Evolutionary conservation across 2,329 filamentous ascomycete species (phyloP), one percentile per base, ranked within the genome.

Genomic region (Aspergillus clavatus): DNA sequence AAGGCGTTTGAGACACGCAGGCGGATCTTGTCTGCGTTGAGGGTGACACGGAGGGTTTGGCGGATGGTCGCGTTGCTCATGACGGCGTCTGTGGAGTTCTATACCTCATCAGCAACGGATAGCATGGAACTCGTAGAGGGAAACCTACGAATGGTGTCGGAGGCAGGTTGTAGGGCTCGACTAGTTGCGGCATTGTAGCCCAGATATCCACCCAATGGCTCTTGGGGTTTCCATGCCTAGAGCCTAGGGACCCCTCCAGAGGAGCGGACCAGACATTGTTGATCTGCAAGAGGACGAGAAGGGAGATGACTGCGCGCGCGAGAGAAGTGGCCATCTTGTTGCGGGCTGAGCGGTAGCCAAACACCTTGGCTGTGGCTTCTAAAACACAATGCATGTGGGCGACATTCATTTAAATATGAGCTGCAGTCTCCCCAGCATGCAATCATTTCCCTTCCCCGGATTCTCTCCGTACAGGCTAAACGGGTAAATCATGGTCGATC

Each of bases 1-100:
- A 86, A 86, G 0, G 76, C 78, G 58, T 87, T 86, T 35, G 81
- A 83, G 40, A 86, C 71, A 37, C 79, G 77, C 27, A 86, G 65
- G 7, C 83, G 79, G 49, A 86, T 73, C 18, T 78, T 72, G 2
- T 74, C 66, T 3, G 77, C 75, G 1, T 72, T 74, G 4, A 82
- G 71, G 6, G 80, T 79, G 53, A 82, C 68, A 51, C 81, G 78
- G 11, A 85, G 60, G 0, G 82, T 86, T 62, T 86, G 83, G 2
- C 83, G 80, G 50, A 86, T 73, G 0, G 83, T 85, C 1, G 80
- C 75, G 55, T 84, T 78, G 37, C 69, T 66, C 58, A 85, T 83
- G 5, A 81, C 74, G n/a, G 70, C 60, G 8, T 69, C 68, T 1
- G 71, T 73, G 47, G 69, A 67, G 59, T 81, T 81, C 77, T 81